Conservation (phyloP, 768 basidiomycete genomes). For the Suillus bovinus region DNA sequence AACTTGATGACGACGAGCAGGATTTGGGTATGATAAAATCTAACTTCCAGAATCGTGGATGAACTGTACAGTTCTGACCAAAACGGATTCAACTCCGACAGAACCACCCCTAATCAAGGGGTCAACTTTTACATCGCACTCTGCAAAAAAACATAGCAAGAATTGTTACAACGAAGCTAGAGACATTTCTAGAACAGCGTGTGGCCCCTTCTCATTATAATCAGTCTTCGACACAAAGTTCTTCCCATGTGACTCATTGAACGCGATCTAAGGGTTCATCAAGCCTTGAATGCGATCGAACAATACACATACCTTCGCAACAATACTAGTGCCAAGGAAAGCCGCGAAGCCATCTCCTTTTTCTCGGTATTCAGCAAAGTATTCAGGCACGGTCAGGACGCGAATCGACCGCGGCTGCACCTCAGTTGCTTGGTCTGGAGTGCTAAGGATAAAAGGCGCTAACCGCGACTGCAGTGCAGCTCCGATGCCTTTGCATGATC, state of each 20-base stretch:
- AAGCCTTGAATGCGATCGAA: neutral
- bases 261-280: slow-evolving; percentile 55
- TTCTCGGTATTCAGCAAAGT: slow-evolving; percentile 88
- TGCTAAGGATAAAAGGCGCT: slow-evolving; percentile 57
- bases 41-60: slow-evolving; percentile 17
- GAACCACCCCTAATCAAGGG: slow-evolving; percentile 12
- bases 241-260: slow-evolving; percentile 64
- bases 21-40: slow-evolving; percentile 13
- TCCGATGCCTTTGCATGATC: slow-evolving; percentile 50
- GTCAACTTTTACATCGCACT: neutral
- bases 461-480: slow-evolving; percentile 73
- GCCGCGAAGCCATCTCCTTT: slow-evolving; percentile 80
- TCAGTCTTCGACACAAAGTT: slow-evolving; percentile 81
- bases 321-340: slow-evolving; percentile 80
- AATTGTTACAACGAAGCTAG: slow-evolving; percentile 59
- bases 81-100: slow-evolving; percentile 25
- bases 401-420: slow-evolving; percentile 68
- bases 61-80: slow-evolving; percentile 32
- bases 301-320: slow-evolving; percentile 66
- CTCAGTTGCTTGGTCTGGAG: slow-evolving; percentile 66
- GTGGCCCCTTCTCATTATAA: slow-evolving; percentile 72
- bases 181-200: slow-evolving; percentile 74
- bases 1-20: slow-evolving; percentile 12
- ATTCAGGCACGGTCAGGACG: slow-evolving; percentile 75
- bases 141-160: neutral